Conservation (phyloP, 2,329 filamentous ascomycete species). For the Botrytis paeoniae region DNA sequence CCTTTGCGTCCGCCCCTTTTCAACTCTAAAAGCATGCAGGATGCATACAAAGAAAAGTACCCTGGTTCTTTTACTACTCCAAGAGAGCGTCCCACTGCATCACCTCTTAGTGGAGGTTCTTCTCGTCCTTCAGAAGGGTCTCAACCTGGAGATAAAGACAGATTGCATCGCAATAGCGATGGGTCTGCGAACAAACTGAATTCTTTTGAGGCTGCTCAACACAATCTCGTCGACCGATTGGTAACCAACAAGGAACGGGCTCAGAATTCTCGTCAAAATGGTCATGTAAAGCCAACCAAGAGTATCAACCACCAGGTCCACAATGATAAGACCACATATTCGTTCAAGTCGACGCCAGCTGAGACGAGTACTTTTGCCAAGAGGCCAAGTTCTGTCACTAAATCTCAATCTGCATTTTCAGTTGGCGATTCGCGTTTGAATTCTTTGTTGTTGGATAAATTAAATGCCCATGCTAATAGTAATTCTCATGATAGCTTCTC, state of each 20-base stretch:
- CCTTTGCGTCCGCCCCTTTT: conserved; percentile 5
- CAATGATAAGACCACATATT: conserved; percentile 10
- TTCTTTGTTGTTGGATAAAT: conserved; percentile 20
- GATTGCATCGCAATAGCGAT: neutral
- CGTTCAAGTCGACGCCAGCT: conserved; percentile 19
- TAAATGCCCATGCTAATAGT: conserved; percentile 28
- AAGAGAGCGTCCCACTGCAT: conserved; percentile 17
- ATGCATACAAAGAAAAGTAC: conserved; percentile 23
- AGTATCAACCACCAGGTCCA: neutral
- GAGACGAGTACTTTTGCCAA: conserved; percentile 25
- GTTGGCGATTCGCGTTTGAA: conserved; percentile 13
- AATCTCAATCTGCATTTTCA: conserved; percentile 20
- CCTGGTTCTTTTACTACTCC: conserved; percentile 19
- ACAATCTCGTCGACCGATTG: conserved; percentile 29
- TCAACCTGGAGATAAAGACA: conserved; percentile 26
- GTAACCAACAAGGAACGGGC: conserved; percentile 27
- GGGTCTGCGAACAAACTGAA: conserved; percentile 23
- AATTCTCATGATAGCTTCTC: conserved; percentile 37
- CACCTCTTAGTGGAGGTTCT: conserved; percentile 36
- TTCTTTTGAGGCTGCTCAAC: conserved; percentile 31
- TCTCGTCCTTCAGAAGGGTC: conserved; percentile 26
- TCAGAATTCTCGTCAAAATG: conserved; percentile 6
- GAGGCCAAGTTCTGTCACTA: conserved; percentile 22
- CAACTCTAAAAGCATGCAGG: conserved; percentile 11
- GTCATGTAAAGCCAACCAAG: conserved; percentile 3